These are phyloP conservation scores for Staphylotrichum longicolle DNA, from an alignment of 495 filamentous ascomycete genomes.

Conservation along the genomic window DNA sequence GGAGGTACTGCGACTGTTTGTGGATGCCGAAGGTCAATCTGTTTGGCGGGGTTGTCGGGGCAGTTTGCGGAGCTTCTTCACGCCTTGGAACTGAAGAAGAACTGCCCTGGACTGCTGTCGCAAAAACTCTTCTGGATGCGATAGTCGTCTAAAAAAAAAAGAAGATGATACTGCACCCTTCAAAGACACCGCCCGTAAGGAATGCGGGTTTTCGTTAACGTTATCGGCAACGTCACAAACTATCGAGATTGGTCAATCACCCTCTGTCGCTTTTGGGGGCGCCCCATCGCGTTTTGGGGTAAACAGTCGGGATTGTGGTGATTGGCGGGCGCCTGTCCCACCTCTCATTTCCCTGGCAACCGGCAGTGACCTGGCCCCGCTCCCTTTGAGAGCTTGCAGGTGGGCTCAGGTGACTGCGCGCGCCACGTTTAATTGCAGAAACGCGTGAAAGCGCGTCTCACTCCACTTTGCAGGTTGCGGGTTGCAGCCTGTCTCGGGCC, in stretches of 20 bases:
- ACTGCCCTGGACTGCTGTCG: too few relatives aligned
- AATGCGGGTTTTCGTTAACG: conserved; percentile 8
- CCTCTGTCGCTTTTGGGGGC: neutral
- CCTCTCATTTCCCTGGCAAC: conserved; percentile 16
- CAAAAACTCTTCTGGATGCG: neutral
- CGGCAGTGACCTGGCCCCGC: neutral
- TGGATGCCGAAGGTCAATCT: neutral
- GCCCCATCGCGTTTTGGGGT: conserved; percentile 9
- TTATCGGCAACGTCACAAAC: neutral
- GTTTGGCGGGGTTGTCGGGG: conserved; percentile 9
- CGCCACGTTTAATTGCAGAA: conserved; percentile 23
- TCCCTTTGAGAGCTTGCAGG: conserved; percentile 2
- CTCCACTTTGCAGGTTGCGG: conserved; percentile 1
- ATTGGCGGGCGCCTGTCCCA: conserved; percentile 10
- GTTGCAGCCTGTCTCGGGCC: neutral
- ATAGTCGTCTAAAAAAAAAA: neutral
- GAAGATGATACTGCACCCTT: conserved; percentile 6
- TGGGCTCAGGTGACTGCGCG: conserved; percentile 32
- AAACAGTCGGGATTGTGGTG: neutral
- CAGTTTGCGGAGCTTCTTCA: neutral
- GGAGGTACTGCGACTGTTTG: neutral
- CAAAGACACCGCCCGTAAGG: neutral
- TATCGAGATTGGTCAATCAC: conserved; percentile 4
- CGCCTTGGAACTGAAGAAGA: too few relatives aligned
- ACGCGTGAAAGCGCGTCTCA: conserved; percentile 22